phyloP scores from a whole-genome alignment of 768 basidiomycete species.

The Mycena galopus region DNA sequence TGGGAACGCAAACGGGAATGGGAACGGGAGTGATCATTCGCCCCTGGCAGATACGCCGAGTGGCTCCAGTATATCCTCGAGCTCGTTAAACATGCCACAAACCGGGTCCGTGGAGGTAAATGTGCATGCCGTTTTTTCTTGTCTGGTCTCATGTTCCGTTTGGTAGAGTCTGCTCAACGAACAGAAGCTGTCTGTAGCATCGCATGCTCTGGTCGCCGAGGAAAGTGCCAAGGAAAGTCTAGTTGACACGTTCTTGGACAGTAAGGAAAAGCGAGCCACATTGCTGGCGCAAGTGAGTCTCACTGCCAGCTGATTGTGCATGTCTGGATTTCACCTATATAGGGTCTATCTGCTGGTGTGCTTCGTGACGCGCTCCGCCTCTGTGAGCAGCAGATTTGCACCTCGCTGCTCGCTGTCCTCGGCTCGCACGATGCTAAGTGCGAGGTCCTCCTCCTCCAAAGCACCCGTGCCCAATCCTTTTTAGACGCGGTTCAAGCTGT shows the following conservation, averaged over 20 bases:
- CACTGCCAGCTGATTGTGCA: background rate
- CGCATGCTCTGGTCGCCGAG: no score
- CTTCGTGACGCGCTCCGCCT: background rate
- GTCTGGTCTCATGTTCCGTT: no score
- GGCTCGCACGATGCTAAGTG: background rate
- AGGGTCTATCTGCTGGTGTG: background rate
- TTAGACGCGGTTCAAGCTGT: constrained; percentile 7
- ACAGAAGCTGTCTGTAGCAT: no score
- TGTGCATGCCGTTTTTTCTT: no score
- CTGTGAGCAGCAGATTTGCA: constrained; percentile 8
- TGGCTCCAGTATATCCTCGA: no score
- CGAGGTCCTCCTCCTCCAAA: background rate
- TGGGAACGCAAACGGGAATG: no score
- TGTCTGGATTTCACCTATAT: background rate
- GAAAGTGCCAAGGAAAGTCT: background rate
- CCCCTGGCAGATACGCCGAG: no score
- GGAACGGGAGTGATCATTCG: no score
- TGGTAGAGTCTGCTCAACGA: no score
- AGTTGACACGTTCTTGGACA: background rate
- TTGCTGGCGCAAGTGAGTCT: background rate
- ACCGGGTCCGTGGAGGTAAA: no score
- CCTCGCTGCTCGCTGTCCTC: constrained; percentile 2
- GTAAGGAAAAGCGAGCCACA: background rate
- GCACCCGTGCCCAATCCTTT: constrained; percentile 2
- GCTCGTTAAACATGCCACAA: no score